Base-by-base conservation (phyloP, 768 basidiomycete species). In the Boletus reticuloceps region DNA sequence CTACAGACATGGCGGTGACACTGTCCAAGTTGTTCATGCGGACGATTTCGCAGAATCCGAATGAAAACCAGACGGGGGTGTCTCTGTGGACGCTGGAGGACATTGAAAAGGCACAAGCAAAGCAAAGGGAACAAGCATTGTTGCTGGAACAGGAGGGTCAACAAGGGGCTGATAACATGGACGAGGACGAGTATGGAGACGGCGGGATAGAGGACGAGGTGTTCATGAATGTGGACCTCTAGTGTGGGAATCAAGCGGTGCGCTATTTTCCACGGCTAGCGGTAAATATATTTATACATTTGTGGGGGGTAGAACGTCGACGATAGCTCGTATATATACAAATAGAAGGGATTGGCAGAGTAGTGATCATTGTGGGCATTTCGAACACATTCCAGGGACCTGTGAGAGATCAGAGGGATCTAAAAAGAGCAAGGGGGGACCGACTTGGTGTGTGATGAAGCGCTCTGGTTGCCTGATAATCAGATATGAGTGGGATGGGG, bases 1-100 rank as follows among this genome's bases (percentile, higher is more conserved):
- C 97, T 13, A 98, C 95, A 10, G 97, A 99, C 71, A 97, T 97
- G 92, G 94, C 94, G 4, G 73, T 98, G 58, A 93, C 92, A 5
- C 75, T 97, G 51, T 93, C 94, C 52, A 97, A 98, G 73, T 77
- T 93, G 31, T 99, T 99, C 75, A 95, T 99, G 84, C 86, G 97
- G 9, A 89, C 89, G n/a, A 99, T 99, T 66, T 98, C 96, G 13
- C 97, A 99, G 74, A 96, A 95, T 65, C 91, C 91, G 44, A 94
- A 94, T 59, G 95, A 98, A 73, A 93, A 94, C 64, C 89, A 91
- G 70, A 98, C 95, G 2, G 94, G 95, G 0, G 77, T 98, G 31
- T 95, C 92, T 17, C 77, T 98, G 37, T 99, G 97, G 97, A 92
- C 93, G 19, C 73, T 98, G 37, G 91, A 94, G 64, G 91, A 98